Percentiles rank a stretch among this genome's conserved stretches.
phyloP scores from a whole-genome alignment of 208 protist genomes.

The Leishmania amazonensis region DNA sequence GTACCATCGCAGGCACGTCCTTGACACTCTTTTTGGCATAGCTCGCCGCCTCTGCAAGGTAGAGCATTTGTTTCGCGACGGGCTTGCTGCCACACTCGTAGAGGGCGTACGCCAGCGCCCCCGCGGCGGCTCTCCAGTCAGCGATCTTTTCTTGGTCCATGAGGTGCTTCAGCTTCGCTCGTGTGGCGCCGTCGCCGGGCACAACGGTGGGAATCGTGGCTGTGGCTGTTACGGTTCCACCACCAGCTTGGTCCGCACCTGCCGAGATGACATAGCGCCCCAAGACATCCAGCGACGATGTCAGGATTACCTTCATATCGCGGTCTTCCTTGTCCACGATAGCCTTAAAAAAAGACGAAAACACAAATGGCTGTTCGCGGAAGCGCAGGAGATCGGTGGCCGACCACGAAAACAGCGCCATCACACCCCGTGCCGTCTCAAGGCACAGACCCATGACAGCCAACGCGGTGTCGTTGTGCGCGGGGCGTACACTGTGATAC shows the following conservation, averaged over 20 bases:
- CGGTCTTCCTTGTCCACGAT: slow-evolving; percentile 38
- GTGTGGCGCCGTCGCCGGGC: slow-evolving; percentile 1
- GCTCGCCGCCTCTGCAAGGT: slow-evolving; percentile 23
- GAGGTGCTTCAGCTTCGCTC: slow-evolving; percentile 17
- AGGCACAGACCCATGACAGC: slow-evolving; percentile 29
- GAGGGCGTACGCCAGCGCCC: slow-evolving; percentile 26
- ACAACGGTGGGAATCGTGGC: background rate
- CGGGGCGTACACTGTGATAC: slow-evolving; percentile 6
- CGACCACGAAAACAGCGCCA: slow-evolving; percentile 31
- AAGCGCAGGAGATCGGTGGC: slow-evolving; percentile 37
- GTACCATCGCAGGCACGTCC: slow-evolving; percentile 21
- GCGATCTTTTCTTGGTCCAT: slow-evolving; percentile 20
- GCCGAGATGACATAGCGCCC: slow-evolving; percentile 30
- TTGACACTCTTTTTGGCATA: slow-evolving; percentile 12
- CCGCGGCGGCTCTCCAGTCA: slow-evolving; percentile 17
- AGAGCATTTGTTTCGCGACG: slow-evolving; percentile 11
- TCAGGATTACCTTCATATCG: slow-evolving; percentile 28
- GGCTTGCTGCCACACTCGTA: slow-evolving; percentile 26
- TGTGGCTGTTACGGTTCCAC: background rate
- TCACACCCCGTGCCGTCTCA: slow-evolving; percentile 23
- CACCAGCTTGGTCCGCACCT: background rate
- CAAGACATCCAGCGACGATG: slow-evolving; percentile 31
- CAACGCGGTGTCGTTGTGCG: slow-evolving; percentile 9
- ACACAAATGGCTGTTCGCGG: slow-evolving; percentile 35
- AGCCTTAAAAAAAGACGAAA: slow-evolving; percentile 27